Evolutionary conservation across 192 early-diverging fungal species (phyloP).

Genomic region (Ambispora gerdemannii): DNA sequence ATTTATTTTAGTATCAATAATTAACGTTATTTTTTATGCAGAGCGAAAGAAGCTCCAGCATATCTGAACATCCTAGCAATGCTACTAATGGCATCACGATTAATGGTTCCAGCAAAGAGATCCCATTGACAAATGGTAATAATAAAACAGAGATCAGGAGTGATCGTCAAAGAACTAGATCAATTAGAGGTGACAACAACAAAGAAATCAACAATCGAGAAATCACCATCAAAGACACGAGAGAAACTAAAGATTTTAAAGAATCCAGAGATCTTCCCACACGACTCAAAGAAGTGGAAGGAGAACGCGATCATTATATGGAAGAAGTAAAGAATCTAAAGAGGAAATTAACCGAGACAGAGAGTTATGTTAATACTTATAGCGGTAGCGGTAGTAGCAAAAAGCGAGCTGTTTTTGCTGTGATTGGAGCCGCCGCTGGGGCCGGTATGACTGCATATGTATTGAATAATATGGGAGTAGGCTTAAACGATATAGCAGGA

Average conservation of each 20-base stretch:
- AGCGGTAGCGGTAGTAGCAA: slow-evolving; percentile 13
- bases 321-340: slow-evolving; percentile 28
- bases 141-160: no score
- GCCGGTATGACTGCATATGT: slow-evolving; percentile 12
- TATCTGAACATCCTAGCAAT: background rate
- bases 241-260: background rate
- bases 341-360: slow-evolving; percentile 19
- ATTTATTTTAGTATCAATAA: background rate
- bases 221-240: background rate
- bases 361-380: slow-evolving; percentile 9
- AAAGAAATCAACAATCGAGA: background rate
- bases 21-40: background rate
- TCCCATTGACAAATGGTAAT: background rate
- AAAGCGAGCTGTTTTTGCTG: slow-evolving; percentile 19
- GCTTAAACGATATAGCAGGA: slow-evolving; percentile 11
- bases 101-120: background rate
- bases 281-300: slow-evolving; percentile 16
- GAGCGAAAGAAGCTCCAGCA: background rate
- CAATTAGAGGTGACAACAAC: background rate
- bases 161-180: no score
- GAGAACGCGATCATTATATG: background rate
- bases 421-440: slow-evolving; percentile 16
- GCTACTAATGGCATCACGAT: background rate
- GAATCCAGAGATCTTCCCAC: background rate
- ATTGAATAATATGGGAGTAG: slow-evolving; percentile 16